Evolutionary conservation across 2,329 filamentous ascomycete species (phyloP).

Genomic region (Alternaria sp.): DNA sequence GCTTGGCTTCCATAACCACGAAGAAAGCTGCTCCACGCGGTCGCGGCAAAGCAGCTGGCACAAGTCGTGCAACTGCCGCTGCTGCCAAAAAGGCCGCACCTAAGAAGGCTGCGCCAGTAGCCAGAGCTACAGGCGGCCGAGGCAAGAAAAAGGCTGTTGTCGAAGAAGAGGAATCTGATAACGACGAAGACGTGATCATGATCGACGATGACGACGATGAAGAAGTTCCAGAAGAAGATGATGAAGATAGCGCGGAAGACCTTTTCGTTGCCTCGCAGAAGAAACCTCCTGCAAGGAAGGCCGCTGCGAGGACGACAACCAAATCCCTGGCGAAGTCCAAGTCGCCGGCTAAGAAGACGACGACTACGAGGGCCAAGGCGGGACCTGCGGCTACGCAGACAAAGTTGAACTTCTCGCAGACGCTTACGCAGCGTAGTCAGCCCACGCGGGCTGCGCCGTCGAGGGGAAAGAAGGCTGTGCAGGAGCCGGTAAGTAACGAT

Average conservation of each 20-base stretch:
- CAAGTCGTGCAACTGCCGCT: slow-evolving; percentile 42
- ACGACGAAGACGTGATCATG: slow-evolving; percentile 52
- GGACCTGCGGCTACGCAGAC: slow-evolving; percentile 45
- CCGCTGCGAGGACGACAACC: slow-evolving; percentile 21
- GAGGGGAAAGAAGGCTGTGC: slow-evolving; percentile 40
- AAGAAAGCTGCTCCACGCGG: slow-evolving; percentile 56
- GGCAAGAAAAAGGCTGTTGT: slow-evolving; percentile 52
- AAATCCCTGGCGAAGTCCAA: slow-evolving; percentile 32
- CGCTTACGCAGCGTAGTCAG: slow-evolving; percentile 48
- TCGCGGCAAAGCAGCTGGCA: slow-evolving; percentile 54
- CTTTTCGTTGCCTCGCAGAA: slow-evolving; percentile 53
- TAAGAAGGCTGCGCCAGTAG: slow-evolving; percentile 48
- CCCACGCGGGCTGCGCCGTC: slow-evolving; percentile 32
- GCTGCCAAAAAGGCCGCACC: slow-evolving; percentile 43
- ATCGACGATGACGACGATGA: slow-evolving; percentile 59
- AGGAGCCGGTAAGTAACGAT: slow-evolving; percentile 53
- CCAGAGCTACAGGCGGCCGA: slow-evolving; percentile 46
- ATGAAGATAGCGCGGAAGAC: slow-evolving; percentile 55
- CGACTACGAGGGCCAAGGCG: slow-evolving; percentile 29
- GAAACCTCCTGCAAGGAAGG: slow-evolving; percentile 43
- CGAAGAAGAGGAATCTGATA: slow-evolving; percentile 54
- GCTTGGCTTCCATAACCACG: slow-evolving; percentile 40
- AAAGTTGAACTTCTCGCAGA: slow-evolving; percentile 54
- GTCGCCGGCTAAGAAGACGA: slow-evolving; percentile 40
- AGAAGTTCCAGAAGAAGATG: slow-evolving; percentile 28